Base-by-base conservation (phyloP, 306 rosid genomes). In the Phaseolus lunatus region DNA sequence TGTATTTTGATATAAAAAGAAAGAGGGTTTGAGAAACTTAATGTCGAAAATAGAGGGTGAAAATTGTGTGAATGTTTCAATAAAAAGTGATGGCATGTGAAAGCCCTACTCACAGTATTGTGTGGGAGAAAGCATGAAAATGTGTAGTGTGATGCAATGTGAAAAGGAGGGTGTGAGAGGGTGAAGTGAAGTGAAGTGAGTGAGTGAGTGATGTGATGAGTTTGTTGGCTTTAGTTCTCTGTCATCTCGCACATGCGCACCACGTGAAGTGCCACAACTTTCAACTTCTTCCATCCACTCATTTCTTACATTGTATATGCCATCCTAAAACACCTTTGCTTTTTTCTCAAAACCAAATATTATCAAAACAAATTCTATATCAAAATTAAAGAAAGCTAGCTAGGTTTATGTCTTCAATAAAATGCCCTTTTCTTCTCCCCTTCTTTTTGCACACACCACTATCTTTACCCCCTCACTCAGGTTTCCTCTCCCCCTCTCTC, bases 191-290 rank as follows among this genome's bases (percentile, higher is more conserved):
- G 54, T 67, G 54, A 6, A 31, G 35, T 31, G 33, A 67, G 12
- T 20, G 71, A 13, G 13, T 22, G 72, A 13, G 53, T 43, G 72
- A 43, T 67, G 72, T 20, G 54, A 44, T 44, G 56, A 47, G 61
- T 27, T 48, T 4, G 45, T 70, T 70, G 61, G 29, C 54, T 70
- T 70, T 27, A 48, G 75, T 48, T 48, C 61, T 26, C 61, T 26
- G 59, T 48, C 59, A 48, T 9, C 61, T 48, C 61, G 18, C 61
- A 48, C 61, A 59, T 70, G 75, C 41, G 11, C 61, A 48, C 44
- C 75, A 70, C 61, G 75, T 70, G 75, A 70, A 70, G 61, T 70
- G 75, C 16, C 44, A 70, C 75, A 48, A 27, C 15, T 70, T 70
- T n/a, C 4, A 70, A 70, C 61, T 48, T 69, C 74, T 69, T 70